These are phyloP conservation scores for Rhododendron henanense DNA, from an alignment of 148 eudicot species.

Conservation along the genomic window DNA sequence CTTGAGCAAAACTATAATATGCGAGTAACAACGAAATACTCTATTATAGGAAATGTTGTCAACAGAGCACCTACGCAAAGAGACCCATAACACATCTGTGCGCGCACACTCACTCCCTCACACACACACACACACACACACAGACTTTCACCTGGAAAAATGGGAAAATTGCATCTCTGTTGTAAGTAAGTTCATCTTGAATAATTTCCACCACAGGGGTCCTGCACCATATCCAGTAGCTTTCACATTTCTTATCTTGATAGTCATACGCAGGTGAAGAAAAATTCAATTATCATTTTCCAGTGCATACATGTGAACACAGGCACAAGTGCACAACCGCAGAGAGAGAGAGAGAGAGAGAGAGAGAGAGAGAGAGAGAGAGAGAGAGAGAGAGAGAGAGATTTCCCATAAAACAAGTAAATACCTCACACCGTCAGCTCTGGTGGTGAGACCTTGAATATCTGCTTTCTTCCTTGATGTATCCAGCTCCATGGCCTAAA, in stretches of 20 bases:
- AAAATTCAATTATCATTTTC: background rate
- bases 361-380: too few relatives aligned
- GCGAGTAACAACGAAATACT: background rate
- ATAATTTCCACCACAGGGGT: slow-evolving; percentile 63
- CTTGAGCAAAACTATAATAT: background rate
- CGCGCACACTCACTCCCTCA: background rate
- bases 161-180: slow-evolving; percentile 46
- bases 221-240: slow-evolving; percentile 41
- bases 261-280: background rate
- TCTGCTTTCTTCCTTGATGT: slow-evolving; percentile 65
- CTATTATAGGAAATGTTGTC: background rate
- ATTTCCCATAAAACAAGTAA: background rate
- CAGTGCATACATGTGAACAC: background rate
- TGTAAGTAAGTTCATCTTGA: slow-evolving; percentile 71
- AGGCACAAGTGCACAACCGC: background rate
- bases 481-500: slow-evolving; percentile 77
- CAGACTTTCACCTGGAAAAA: slow-evolving; percentile 60
- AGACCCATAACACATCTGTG: background rate
- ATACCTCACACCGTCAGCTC: slow-evolving; percentile 85
- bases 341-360: background rate
- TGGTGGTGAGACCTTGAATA: slow-evolving; percentile 49
- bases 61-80: background rate
- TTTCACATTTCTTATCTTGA: background rate
- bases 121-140: background rate
- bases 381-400: background rate